phyloP scores from a whole-genome alignment of 1,284 basidiomycete species.

The Cystobasidiaceae sp. region DNA sequence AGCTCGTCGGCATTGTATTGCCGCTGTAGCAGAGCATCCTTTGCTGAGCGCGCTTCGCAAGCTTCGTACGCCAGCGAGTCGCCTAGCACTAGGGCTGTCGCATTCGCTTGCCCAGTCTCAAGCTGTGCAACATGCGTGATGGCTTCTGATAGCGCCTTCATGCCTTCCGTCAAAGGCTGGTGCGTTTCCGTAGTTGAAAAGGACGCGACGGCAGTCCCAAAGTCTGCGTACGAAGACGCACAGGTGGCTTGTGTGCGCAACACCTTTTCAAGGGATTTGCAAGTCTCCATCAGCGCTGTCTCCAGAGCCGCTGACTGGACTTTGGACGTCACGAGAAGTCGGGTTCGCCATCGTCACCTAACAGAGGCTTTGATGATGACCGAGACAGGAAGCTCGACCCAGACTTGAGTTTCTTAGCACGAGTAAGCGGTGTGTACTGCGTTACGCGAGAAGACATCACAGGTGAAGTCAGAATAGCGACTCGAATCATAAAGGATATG shows the following conservation, averaged over 20 bases:
- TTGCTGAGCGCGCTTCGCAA: slow-evolving; percentile 86
- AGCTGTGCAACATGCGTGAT: slow-evolving; percentile 30
- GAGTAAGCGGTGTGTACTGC: slow-evolving; percentile 41
- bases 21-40: slow-evolving; percentile 77
- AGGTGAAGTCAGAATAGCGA: too few relatives aligned
- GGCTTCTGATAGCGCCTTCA: slow-evolving; percentile 36
- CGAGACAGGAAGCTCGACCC: slow-evolving; percentile 15
- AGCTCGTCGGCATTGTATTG: slow-evolving; percentile 85
- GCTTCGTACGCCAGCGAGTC: slow-evolving; percentile 90
- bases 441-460: slow-evolving; percentile 35
- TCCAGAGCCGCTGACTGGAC: slow-evolving; percentile 85
- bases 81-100: slow-evolving; percentile 83
- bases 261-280: slow-evolving; percentile 76
- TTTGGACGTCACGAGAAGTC: slow-evolving; percentile 66
- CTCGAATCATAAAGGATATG: background rate
- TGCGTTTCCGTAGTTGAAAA: slow-evolving; percentile 83
- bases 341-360: slow-evolving; percentile 55
- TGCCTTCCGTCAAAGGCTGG: slow-evolving; percentile 48
- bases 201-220: slow-evolving; percentile 55
- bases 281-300: slow-evolving; percentile 78
- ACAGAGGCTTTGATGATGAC: slow-evolving; percentile 41
- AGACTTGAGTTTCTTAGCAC: slow-evolving; percentile 31
- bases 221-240: slow-evolving; percentile 33
- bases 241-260: slow-evolving; percentile 54
- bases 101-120: slow-evolving; percentile 51